Base-by-base conservation (phyloP, 192 early-diverging fungal genomes). In the Podila horticola region DNA sequence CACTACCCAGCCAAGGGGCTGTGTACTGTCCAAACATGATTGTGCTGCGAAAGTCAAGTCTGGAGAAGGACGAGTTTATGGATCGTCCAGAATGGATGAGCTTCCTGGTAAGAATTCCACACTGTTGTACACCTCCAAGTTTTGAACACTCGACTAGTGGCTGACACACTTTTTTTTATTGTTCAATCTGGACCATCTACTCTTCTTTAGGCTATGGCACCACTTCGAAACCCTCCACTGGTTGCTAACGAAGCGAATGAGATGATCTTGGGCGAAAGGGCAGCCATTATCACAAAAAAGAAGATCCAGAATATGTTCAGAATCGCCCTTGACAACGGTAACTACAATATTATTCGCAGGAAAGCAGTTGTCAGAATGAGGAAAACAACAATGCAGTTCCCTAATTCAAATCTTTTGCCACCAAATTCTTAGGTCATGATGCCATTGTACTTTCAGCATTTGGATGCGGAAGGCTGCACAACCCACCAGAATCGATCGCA, bases 311-410 rank as follows among this genome's bases (percentile, higher is more conserved):
- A 82, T 31, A 84, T 86, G 51, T 74, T 86, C 50, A 77, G 82
- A 17, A 84, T 86, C 29, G 84, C 82, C 13, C 49, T 86, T n/a
- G 84, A 83, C 19, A 86, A 86, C 24, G 82, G 84, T 84, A 68
- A 13, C 36, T 2, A 8, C 22, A 2, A 55, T 26, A 26, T 24
- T 2, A 7, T 26, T 55, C n/a, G 52, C 52, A 55, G n/a, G 24
- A 24, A 24, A n/a, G 0, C 24, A 9, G n/a, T 24, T 55, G 5
- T 52, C 50, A 52, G 50, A 45, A 20, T 9, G 22, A 29, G 33
- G 31, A 58, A 11, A 22, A 7, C 15, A 57, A 58, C n/a, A 12
- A 12, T 36, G 29, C 20, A 36, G 6, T 15, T 58, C 10, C 19
- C 24, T 33, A 28, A 22, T 71, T 22, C 36, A 30, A 7, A 3